Conservation (phyloP, 2,329 filamentous ascomycete species). For the Furcasterigmium furcatum region DNA sequence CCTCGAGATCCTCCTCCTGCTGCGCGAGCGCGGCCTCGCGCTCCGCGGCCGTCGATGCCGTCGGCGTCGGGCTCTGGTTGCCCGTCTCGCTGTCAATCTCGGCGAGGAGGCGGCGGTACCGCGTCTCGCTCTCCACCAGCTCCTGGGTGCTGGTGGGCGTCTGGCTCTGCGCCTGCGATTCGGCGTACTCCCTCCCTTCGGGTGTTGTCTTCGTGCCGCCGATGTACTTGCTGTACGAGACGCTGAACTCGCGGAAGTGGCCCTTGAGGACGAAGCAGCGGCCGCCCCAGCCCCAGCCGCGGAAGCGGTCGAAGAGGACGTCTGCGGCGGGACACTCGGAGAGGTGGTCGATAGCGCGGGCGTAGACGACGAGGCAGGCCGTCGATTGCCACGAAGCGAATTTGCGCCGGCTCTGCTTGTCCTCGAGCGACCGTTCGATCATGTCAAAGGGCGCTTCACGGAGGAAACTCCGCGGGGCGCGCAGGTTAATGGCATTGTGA, state of each 20-base stretch:
- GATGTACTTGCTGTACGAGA: conserved; percentile 49
- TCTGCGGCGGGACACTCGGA: conserved; percentile 50
- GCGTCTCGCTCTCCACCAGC: conserved; percentile 1
- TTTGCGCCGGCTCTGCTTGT: conserved; percentile 41
- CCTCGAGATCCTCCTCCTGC: conserved; percentile 46
- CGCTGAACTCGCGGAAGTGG: conserved; percentile 52
- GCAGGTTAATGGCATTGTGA: conserved; percentile 47
- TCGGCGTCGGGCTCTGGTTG: conserved; percentile 2
- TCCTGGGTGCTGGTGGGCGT: not conserved
- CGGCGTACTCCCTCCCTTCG: conserved; percentile 34
- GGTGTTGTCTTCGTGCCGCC: conserved; percentile 37
- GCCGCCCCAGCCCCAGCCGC: conserved; percentile 43
- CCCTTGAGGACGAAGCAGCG: conserved; percentile 53
- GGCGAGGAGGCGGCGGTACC: conserved; percentile 6
- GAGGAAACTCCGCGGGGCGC: conserved; percentile 46
- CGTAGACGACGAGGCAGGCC: conserved; percentile 51
- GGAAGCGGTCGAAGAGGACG: conserved; percentile 41
- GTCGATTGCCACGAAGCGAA: conserved; percentile 45
- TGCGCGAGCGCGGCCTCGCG: conserved; percentile 35
- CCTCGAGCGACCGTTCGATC: conserved; percentile 45
- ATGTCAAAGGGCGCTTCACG: conserved; percentile 44
- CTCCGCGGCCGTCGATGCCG: conserved; percentile 19
- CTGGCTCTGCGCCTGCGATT: conserved; percentile 12
- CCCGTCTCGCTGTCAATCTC: conserved; percentile 9
- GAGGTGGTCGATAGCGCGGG: conserved; percentile 42